phyloP scores from a whole-genome alignment of 108 stramenopile genomes.

The Chaetoceros muelleri region DNA sequence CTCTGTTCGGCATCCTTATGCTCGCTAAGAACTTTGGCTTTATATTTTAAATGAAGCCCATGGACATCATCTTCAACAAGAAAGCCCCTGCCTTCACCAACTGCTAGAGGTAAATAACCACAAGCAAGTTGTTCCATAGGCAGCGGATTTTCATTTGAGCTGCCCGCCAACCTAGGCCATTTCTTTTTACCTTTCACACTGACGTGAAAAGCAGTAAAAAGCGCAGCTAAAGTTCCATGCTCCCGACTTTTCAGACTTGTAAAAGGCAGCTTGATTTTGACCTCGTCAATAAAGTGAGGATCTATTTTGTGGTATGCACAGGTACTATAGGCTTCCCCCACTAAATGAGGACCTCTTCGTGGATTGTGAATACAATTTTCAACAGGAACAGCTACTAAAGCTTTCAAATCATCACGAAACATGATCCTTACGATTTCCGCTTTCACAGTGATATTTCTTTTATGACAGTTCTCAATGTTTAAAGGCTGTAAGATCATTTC shows the following conservation, averaged over 20 bases:
- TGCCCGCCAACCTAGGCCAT: background rate
- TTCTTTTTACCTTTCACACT: slow-evolving; percentile 33
- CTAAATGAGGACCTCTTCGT: slow-evolving; percentile 66
- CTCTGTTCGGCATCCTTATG: background rate
- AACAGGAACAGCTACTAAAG: slow-evolving; percentile 36
- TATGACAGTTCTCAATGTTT: slow-evolving; percentile 51
- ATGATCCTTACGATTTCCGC: slow-evolving; percentile 62
- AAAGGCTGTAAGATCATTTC: slow-evolving; percentile 70
- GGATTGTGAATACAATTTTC: slow-evolving; percentile 63
- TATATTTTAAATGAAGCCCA: slow-evolving; percentile 46
- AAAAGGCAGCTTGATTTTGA: slow-evolving; percentile 76
- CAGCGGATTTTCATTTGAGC: slow-evolving; percentile 13
- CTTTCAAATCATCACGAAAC: slow-evolving; percentile 39
- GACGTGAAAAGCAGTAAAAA: slow-evolving; percentile 64
- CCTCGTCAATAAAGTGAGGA: slow-evolving; percentile 71
- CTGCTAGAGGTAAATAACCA: slow-evolving; percentile 56
- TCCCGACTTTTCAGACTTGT: slow-evolving; percentile 19
- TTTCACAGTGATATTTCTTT: slow-evolving; percentile 65
- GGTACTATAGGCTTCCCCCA: slow-evolving; percentile 53
- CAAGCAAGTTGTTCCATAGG: slow-evolving; percentile 43
- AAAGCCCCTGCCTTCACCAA: slow-evolving; percentile 18
- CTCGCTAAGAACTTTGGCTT: slow-evolving; percentile 8
- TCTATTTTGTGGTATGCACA: slow-evolving; percentile 44
- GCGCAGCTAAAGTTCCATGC: slow-evolving; percentile 17
- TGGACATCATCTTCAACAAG: slow-evolving; percentile 62